Evolutionary conservation across 164 flowering plant species (phyloP), one percentile per base, ranked within the genome.

Genomic region (Saururus chinensis): DNA sequence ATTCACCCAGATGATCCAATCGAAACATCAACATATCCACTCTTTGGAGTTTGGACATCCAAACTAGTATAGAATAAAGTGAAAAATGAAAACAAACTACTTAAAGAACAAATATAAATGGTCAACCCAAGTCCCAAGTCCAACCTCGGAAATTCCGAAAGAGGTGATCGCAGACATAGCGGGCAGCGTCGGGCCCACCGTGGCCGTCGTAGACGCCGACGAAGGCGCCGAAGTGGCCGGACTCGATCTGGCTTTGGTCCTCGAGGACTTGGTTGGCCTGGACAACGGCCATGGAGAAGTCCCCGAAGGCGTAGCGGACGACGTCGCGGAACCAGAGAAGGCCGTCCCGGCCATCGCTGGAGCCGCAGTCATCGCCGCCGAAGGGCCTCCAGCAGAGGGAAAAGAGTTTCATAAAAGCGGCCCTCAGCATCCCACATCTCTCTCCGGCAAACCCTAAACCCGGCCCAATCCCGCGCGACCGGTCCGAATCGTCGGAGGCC

Each of bases 201-300:
- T 87, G 90, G 9, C 95, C 95, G 60, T 87, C 95, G 53, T 87
- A 85, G 65, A 87, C 83, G 22, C 95, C 95, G 23, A 87, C 84
- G 57, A 87, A 82, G 4, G 91, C 77, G 4, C 87, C 91, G 25
- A 80, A 75, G 0, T 73, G 79, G 0, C 90, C 95, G 4, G 84
- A 82, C 68, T 87, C 95, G 58, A 87, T 76, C 77, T 85, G 95
- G 71, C 89, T 67, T 76, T 85, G 87, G 52, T 87, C 95, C 53
- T 87, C 91, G 9, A 87, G 81, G 5, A 83, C 87, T 63, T 76
- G 80, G 37, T 85, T 87, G 20, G 85, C 95, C 66, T 87, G 95
- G 3, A 85, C 71, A 1, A 85, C 82, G 16, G 95, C 88, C 82
- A 83, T 83, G 21, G 95, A 87, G 59, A 75, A 81, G 0, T 85